Conservation (phyloP, 1,284 basidiomycete species). For the Violaceomyces palustris region DNA sequence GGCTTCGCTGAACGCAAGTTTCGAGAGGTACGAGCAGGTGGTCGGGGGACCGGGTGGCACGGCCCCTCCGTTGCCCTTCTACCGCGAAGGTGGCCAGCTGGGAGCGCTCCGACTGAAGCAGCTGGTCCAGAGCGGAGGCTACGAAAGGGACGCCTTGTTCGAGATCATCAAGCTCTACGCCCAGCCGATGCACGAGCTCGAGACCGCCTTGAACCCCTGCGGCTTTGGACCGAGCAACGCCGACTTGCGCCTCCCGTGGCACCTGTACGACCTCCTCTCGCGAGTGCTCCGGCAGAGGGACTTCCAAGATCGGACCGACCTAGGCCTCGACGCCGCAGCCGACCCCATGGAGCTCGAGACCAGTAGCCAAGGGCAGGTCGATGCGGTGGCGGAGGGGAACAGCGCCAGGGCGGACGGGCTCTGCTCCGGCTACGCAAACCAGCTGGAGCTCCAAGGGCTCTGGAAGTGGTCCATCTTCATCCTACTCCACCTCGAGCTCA, state of each 20-base stretch:
- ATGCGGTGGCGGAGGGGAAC: conserved; percentile 16
- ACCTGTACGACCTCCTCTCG: conserved; percentile 81
- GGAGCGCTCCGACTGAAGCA: conserved; percentile 32
- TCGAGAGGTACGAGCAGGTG: conserved; percentile 63
- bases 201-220: conserved; percentile 60
- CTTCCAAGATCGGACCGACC: conserved; percentile 67
- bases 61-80: conserved; percentile 50
- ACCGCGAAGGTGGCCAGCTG: conserved; percentile 39
- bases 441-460: conserved; percentile 75
- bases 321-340: conserved; percentile 49
- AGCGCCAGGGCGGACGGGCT: conserved; percentile 72
- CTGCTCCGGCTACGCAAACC: conserved; percentile 76
- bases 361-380: no score
- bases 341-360: background rate
- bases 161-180: conserved; percentile 74
- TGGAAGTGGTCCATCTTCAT: conserved; percentile 85
- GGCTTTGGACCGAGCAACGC: conserved; percentile 71
- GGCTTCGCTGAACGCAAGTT: conserved; percentile 66
- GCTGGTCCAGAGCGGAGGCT: conserved; percentile 24
- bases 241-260: conserved; percentile 85
- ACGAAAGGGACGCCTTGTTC: conserved; percentile 67
- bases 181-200: conserved; percentile 58
- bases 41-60: conserved; percentile 39
- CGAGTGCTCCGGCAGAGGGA: conserved; percentile 76
- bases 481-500: conserved; percentile 77